phyloP scores from a whole-genome alignment of 148 eudicot species.

The Amaranthus hypochondriacus region DNA sequence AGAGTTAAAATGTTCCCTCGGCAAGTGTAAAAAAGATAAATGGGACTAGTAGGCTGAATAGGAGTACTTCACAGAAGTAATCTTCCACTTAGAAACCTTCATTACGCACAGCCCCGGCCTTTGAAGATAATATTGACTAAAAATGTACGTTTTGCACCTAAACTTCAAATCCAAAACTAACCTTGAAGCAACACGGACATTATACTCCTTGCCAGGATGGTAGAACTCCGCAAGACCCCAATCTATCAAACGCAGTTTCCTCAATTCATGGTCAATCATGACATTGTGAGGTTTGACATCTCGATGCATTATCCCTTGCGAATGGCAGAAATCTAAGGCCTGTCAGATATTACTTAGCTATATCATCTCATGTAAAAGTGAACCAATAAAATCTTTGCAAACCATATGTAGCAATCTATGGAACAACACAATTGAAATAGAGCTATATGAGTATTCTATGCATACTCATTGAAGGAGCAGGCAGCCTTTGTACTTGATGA shows the following conservation, averaged over 20 bases:
- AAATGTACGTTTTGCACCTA: too few species aligned
- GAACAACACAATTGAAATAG: neutral
- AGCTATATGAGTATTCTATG: slow-evolving; percentile 1
- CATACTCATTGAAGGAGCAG: neutral
- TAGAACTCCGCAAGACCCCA: slow-evolving; percentile 99
- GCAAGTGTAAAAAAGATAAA: too few species aligned
- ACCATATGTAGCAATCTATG: neutral
- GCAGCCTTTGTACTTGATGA: too few species aligned
- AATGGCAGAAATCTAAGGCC: slow-evolving; percentile 93
- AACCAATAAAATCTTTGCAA: neutral
- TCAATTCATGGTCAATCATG: slow-evolving; percentile 90
- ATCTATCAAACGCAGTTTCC: slow-evolving; percentile 89
- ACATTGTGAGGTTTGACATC: slow-evolving; percentile 99
- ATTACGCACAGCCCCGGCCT: too few species aligned
- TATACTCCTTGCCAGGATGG: slow-evolving; percentile 94
- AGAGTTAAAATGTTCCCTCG: too few species aligned
- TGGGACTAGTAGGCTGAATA: too few species aligned
- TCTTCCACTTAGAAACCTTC: too few species aligned
- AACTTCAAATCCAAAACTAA: slow-evolving; percentile 31
- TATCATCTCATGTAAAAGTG: slow-evolving; percentile 4
- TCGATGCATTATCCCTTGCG: slow-evolving; percentile 97
- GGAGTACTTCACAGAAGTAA: too few species aligned
- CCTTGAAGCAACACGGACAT: slow-evolving; percentile 98
- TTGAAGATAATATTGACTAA: too few species aligned
- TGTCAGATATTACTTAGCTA: slow-evolving; percentile 19